Evolutionary conservation across 805 yeast genomes (phyloP), one percentile per base, ranked within the genome.

Genomic region (Yamadazyma olivae): DNA sequence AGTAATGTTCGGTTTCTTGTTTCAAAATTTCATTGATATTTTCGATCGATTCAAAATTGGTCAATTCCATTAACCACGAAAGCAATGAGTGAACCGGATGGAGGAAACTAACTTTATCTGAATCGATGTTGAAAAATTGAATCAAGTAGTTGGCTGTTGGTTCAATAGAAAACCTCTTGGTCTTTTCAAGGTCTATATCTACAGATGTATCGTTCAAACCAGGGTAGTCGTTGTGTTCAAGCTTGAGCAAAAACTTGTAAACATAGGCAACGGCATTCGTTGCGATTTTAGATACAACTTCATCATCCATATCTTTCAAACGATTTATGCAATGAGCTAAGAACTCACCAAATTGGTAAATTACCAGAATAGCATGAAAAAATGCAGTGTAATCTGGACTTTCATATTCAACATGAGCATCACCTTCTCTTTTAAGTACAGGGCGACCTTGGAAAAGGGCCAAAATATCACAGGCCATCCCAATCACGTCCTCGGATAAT

Each of bases 381-480:
- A 72, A 82, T 2, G 79, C 74, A 1, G 82, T 74, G 69, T 90
- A 93, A 34, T 86, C 91, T 21, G 85, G 86, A 30, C 80, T 81
- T 53, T 91, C 99, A 54, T 84, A 93, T 53, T 90, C 96, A 7
- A 91, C 89, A 56, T 91, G 99, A 40, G 77, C 81, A 5, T 74
- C 68, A 3, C 79, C 77, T 51, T 88, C 96, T 40, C 98, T 70
- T 42, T 70, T 74, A 49, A 87, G 62, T 0, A 84, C 80, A 1
- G 93, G 85, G 30, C 79, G 71, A 3, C 95, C 90, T 56, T 88
- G 93, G 49, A 88, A 84, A 21, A 87, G 59, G 1, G 76, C 61
- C 20, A 85, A 48, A 7, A 87, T 68, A 44, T 83, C 87, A 29
- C 85, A 73, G 1, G 83, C 68, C 61, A 80, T 81, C 2, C 70